Base-by-base conservation (phyloP, 1,284 basidiomycete genomes). In the Cutaneotrichosporon daszewskae region DNA sequence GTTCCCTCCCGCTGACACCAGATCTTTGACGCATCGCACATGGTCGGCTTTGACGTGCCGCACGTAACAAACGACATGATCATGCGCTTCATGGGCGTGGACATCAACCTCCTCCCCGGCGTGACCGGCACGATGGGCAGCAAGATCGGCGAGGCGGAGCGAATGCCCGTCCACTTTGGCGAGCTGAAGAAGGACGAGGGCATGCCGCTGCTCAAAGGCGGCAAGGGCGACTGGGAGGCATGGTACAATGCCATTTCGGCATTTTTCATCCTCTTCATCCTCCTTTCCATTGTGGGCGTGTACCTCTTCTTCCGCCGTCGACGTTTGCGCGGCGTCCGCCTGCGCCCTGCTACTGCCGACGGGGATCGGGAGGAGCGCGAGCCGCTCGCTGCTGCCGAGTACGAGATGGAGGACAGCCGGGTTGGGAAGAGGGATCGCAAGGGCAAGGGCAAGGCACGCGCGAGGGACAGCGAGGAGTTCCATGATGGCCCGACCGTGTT, bases 61-160 rank as follows among this genome's bases (percentile, higher is more conserved):
- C 77, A 88, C 44, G 81, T 84, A 24, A 77, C 89, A 4, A 91
- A 97, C 69, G 94, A 98, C 70, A 97, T 98, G 95, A 94, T 98
- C 60, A 80, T 92, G 37, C 85, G 91, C 13, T 96, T 96, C 74
- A 87, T 95, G 82, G 82, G 79, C 35, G 81, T 92, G 44, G 84
- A 97, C 72, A 85, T 92, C 58, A 79, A 83, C 23, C 77, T 80
- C 4, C 78, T 95, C 33, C 76, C 83, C 3, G 89, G 85, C 47
- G 76, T 84, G 51, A 79, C 87, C 26, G 79, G 84, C 28, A 69
- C 74, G 60, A 73, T 66, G 45, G 32, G 47, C 5, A 54, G 54
- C 2, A 38, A 52, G 25, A 47, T 72, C 17, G 73, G 71, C 34
- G 62, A 60, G 17, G 57, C 61, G 28, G 61, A 64, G 31, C 49